Base-by-base conservation (phyloP, 768 basidiomycete species). In the Piloderma croceum region DNA sequence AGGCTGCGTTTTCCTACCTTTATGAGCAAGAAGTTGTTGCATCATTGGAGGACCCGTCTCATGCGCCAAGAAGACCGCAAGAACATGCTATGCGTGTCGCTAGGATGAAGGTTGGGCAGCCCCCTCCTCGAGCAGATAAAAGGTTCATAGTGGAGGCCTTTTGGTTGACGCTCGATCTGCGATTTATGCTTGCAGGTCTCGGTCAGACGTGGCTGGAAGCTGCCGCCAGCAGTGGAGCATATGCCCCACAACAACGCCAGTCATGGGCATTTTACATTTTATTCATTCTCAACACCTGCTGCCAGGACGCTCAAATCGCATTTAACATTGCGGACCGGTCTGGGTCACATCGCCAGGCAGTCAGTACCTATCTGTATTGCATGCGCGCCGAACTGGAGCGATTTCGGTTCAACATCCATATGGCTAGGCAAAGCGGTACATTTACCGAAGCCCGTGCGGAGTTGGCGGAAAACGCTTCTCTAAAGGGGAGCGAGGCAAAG, bases 111-210 rank as follows among this genome's bases (percentile, higher is more conserved):
- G 68, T 83, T 15, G 82, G 81, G 0, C 74, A 75, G 48, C 67
- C 73, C 0, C 70, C 67, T 32, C 82, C 79, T 6, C 69, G 67
- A 6, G 79, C 77, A 0, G 80, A 83, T 54, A 65, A 66, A 31
- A 68, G 78, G 25, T 80, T 77, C 58, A 47, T 70, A 10, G 74
- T 82, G 6, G 81, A 83, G 52, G 79, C 79, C 0, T 65, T 79
- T 38, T 76, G 74, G 70, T 47, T 59, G 9, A 72, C 74, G 5
- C 53, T 85, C 27, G 58, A 75, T 20, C 60, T 81, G 20, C 73
- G 81, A 3, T 65, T 80, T 43, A 51, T 60, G 7, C 56, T 86
- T 20, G 65, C 58, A n/a, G 57, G 71, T 27, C 47, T 82, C 42
- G 70, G 67, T 3, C 53, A 43, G 19, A 39, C 50, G 0, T 73